These are phyloP conservation scores for Mycena sanguinolenta DNA, from an alignment of 768 basidiomycete genomes.

Conservation along the genomic window DNA sequence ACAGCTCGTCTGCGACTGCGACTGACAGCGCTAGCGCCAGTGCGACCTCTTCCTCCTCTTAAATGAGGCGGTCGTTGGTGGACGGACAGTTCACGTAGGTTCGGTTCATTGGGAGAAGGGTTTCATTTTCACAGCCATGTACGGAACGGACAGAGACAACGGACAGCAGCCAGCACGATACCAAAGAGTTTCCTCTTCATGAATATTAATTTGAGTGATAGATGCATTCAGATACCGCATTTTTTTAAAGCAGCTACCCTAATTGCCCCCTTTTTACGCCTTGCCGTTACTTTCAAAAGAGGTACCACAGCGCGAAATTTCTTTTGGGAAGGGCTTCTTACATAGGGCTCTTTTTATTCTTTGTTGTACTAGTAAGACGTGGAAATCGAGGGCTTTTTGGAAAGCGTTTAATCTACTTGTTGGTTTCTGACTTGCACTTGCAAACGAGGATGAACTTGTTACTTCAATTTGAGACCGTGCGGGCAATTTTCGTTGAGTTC, in stretches of 20 bases:
- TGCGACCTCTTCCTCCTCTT: slow-evolving; percentile 2
- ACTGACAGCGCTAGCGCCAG: slow-evolving; percentile 19
- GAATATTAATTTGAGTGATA: slow-evolving; percentile 37
- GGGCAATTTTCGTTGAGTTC: no score
- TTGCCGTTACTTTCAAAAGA: background rate
- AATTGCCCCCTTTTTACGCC: slow-evolving; percentile 18
- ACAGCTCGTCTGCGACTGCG: slow-evolving; percentile 4
- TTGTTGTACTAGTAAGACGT: slow-evolving; percentile 13
- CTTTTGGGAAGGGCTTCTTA: slow-evolving; percentile 18
- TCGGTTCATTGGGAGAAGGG: slow-evolving; percentile 9
- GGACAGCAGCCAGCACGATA: slow-evolving; percentile 21
- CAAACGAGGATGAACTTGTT: no score
- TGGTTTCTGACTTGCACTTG: background rate
- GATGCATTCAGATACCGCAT: slow-evolving; percentile 39
- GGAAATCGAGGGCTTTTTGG: slow-evolving; percentile 11
- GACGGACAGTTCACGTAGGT: slow-evolving; percentile 30
- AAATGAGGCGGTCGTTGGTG: background rate
- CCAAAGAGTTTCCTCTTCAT: slow-evolving; percentile 23
- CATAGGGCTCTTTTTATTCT: background rate
- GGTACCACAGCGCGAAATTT: slow-evolving; percentile 8
- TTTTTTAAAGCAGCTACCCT: slow-evolving; percentile 29
- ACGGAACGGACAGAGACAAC: slow-evolving; percentile 21
- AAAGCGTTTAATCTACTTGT: no score
- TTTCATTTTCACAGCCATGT: slow-evolving; percentile 16
- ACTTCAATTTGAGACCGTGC: no score